Evolutionary conservation across 768 basidiomycete genomes (phyloP).

Genomic region (Clitopilus passeckerianus): DNA sequence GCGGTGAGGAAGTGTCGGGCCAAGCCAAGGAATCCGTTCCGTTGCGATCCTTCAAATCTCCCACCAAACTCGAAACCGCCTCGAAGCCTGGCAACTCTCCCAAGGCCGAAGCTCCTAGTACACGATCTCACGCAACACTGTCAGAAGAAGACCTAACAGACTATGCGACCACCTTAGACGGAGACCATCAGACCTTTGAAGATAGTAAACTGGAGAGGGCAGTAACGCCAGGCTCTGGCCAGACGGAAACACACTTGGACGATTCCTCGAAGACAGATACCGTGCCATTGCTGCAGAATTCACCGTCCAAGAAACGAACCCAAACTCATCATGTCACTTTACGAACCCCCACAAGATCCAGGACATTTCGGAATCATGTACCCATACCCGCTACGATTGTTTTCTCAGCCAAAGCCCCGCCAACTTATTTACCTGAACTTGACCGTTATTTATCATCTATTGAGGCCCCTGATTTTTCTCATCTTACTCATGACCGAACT

Average conservation of each 20-base stretch:
- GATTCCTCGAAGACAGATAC: neutral
- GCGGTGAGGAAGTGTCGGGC: neutral
- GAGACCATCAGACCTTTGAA: neutral
- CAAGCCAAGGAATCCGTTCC: no score
- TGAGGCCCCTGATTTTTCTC: slow-evolving; percentile 36
- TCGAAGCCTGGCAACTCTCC: neutral
- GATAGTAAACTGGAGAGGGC: no score
- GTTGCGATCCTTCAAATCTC: no score
- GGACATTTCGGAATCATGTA: slow-evolving; percentile 3
- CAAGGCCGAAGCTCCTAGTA: neutral
- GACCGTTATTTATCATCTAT: slow-evolving; percentile 52
- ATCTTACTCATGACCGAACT: slow-evolving; percentile 13
- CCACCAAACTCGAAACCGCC: no score
- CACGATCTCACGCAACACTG: neutral
- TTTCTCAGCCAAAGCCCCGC: slow-evolving; percentile 54
- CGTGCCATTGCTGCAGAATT: neutral
- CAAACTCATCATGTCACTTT: neutral
- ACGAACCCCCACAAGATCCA: neutral
- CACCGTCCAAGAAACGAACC: neutral
- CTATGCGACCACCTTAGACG: neutral
- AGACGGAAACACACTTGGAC: neutral
- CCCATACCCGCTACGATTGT: slow-evolving; percentile 53
- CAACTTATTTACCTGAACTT: slow-evolving; percentile 57
- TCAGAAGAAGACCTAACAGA: neutral
- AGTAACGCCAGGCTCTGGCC: no score